phyloP scores from a whole-genome alignment of 345 rosid genomes.

The Gossypium mustelinum region DNA sequence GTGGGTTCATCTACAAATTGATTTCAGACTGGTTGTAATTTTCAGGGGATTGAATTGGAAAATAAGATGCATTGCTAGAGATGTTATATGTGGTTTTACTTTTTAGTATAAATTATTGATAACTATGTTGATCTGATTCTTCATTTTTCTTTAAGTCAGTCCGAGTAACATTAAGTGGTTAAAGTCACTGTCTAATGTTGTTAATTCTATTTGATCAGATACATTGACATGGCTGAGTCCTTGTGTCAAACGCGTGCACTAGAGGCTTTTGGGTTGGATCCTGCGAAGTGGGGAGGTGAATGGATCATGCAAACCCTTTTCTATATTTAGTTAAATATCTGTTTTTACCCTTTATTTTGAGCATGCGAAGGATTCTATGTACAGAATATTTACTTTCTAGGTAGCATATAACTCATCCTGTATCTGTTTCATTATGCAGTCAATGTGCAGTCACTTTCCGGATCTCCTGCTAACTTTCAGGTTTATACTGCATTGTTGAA shows the following conservation, averaged over 20 bases:
- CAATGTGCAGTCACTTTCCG: constrained; percentile 91
- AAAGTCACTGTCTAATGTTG: not conserved
- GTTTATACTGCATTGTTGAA: constrained; percentile 82
- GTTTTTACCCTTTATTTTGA: not conserved
- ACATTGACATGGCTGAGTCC: constrained; percentile 89
- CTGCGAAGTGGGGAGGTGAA: constrained; percentile 93
- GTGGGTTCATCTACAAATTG: not conserved
- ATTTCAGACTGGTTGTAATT: not conserved
- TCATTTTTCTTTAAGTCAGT: not conserved
- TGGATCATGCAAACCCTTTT: not conserved
- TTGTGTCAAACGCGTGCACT: constrained; percentile 88
- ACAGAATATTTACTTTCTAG: constrained; percentile 10
- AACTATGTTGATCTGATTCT: not conserved
- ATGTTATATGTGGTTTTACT: not conserved
- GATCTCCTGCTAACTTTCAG: constrained; percentile 96
- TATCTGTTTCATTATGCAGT: constrained; percentile 43
- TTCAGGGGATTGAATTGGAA: not conserved
- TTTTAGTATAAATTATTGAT: not conserved
- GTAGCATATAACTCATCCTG: constrained; percentile 5
- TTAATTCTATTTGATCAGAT: constrained; percentile 38
- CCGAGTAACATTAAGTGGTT: not conserved
- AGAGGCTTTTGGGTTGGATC: constrained; percentile 80
- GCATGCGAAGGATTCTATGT: not conserved
- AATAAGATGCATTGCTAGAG: not conserved
- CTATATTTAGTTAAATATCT: not conserved